phyloP scores from a whole-genome alignment of 306 rosid genomes.

The Malus asiatica region DNA sequence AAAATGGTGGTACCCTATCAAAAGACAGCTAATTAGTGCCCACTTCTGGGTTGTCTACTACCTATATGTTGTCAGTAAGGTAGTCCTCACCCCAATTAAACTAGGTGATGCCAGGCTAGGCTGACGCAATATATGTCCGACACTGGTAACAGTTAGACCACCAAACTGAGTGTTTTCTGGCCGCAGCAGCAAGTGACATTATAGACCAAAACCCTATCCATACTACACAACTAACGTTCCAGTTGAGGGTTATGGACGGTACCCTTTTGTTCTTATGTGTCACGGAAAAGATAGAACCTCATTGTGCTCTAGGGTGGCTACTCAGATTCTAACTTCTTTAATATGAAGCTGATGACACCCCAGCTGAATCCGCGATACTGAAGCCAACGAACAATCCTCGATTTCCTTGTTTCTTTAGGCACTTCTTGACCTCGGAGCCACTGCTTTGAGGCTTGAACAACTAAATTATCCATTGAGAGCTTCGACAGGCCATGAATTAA shows the following conservation, averaged over 20 bases:
- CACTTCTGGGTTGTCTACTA: background rate
- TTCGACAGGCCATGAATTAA: slow-evolving; percentile 36
- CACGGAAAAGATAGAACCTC: slow-evolving; percentile 5
- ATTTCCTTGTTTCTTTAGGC: slow-evolving; percentile 61
- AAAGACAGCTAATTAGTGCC: slow-evolving; percentile 1
- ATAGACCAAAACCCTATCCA: slow-evolving; percentile 27
- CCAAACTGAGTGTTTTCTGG: slow-evolving; percentile 21
- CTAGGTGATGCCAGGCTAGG: slow-evolving; percentile 8
- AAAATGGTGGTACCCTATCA: slow-evolving; percentile 2
- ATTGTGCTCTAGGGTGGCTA: slow-evolving; percentile 34
- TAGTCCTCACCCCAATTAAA: slow-evolving; percentile 6
- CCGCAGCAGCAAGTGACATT: slow-evolving; percentile 25
- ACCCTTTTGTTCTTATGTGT: slow-evolving; percentile 27
- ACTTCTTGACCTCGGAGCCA: slow-evolving; percentile 60
- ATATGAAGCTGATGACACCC: slow-evolving; percentile 47
- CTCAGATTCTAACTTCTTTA: slow-evolving; percentile 54
- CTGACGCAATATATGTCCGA: background rate
- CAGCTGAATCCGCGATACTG: slow-evolving; percentile 75
- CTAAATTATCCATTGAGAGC: slow-evolving; percentile 51
- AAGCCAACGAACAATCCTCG: slow-evolving; percentile 73
- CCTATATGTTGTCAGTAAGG: slow-evolving; percentile 1
- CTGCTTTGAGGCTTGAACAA: slow-evolving; percentile 73
- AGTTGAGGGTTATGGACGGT: slow-evolving; percentile 28
- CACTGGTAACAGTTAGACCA: background rate
- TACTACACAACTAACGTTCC: slow-evolving; percentile 12